Base-by-base conservation (phyloP, 1,284 basidiomycete species). In the Ceratobasidium sp. region DNA sequence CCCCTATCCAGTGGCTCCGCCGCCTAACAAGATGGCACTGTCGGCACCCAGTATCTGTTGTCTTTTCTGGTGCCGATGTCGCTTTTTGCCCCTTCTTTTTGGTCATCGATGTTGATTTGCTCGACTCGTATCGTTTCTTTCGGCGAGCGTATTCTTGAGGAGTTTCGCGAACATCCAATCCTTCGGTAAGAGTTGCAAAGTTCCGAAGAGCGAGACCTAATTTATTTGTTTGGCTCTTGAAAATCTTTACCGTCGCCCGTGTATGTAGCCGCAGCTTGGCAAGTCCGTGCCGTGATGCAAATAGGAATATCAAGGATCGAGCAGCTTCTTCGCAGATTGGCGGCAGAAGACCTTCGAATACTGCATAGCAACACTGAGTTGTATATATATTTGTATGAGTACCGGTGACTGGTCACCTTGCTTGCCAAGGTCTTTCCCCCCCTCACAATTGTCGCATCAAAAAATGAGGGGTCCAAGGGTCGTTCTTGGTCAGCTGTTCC, bases 201-300 rank as follows among this genome's bases (percentile, higher is more conserved):
- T 81, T 75, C 3, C 82, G 82, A 4, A 85, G 75, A 0, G 67
- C 39, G 3, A 77, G 40, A 1, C 85, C 84, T 9, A 86, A 78
- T 1, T 77, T 39, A 0, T 64, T 58, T 0, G 83, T 85, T 0
- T 77, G 28, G 7, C 56, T 81, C 67, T 3, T 85, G 15, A 49
- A 77, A 28, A 79, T 42, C 0, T 26, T 33, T 0, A 85, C 66
- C 0, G 83, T 82, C 0, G 58, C 61, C 5, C 83, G 81, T 5
- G 83, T 84, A 63, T 85, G 84, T 42, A 84, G 77, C 1, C 83
- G 81, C 23, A 85, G 79, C 77, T 85, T 85, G 0, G 83, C 83
- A 1, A 84, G 61, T 0, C 79, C 82, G 72, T 85, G 85, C 83
- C 83, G 83, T 20, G 81, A 53, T 0, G 81, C 81, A 2, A 82